Evolutionary conservation across 2,329 filamentous ascomycete species (phyloP), one percentile per base, ranked within the genome.

Genomic region (Hyphodiscus sp.): DNA sequence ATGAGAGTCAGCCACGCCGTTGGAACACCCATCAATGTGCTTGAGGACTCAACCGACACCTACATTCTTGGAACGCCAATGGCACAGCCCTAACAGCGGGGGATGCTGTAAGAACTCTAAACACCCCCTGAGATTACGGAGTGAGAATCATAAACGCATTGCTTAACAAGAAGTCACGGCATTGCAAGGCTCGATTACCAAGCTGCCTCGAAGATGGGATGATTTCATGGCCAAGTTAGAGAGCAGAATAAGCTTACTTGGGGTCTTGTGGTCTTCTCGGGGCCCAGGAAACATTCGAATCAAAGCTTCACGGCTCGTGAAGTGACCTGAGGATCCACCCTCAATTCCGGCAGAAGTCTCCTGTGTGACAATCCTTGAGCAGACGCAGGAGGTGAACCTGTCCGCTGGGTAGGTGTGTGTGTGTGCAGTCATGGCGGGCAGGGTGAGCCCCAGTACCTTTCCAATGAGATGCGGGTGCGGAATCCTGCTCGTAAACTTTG

Each of bases 51-150:
- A 43, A 47, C 48, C 57, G 50, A 45, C 42, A 45, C 20, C 45
- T 42, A 38, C 33, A 10, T 13, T 13, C 33, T 38, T 38, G 33
- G 33, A 38, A 38, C 33, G 33, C 33, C 33, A 26, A 26, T 45
- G 44, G 19, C 49, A 55, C 52, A 58, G 58, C 55, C 58, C 45
- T 58, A 49, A 26, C 41, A 52, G 52, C 44, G 58, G 54, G 50
- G 52, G 46, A 51, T 48, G 50, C 38, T 30, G 58, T 60, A 41
- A 60, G 58, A 58, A 57, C 56, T 49, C 51, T 58, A 60, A 52
- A 41, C 41, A 20, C 33, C 45, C 53, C 55, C 53, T 51, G 20
- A 29, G 18, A 6, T 18, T 19, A 45, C 43, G 15, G 29, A 41
- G 44, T 41, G 30, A 42, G n/a, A 15, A 51, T n/a, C 20, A 41